A percentile compares a stretch with the other conserved stretches of the same genome.
These are phyloP conservation scores for Cardamine chenopodiifolia DNA, from an alignment of 345 rosid genomes.

Conservation along the genomic window DNA sequence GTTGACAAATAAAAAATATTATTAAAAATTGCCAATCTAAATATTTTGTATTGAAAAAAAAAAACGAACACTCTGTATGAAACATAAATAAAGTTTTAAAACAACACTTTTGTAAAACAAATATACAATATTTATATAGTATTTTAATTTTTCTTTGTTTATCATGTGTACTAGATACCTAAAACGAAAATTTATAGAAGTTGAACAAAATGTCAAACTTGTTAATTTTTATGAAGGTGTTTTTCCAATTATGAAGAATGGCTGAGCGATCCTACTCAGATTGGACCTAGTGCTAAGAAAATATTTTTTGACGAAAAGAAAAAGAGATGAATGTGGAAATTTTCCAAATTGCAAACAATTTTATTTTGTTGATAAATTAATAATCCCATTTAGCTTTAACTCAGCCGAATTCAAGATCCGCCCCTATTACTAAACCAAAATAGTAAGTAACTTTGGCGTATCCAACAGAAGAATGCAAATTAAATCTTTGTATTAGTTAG, in stretches of 20 bases:
- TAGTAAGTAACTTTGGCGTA: not conserved
- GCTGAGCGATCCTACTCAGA: too few species aligned
- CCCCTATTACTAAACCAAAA: not conserved
- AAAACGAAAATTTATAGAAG: too few species aligned
- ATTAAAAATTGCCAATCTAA: not conserved
- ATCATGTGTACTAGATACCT: too few species aligned
- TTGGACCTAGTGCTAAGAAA: too few species aligned
- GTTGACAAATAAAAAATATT: not conserved
- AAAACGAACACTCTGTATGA: too few species aligned
- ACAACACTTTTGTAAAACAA: too few species aligned
- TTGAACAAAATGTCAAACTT: not conserved
- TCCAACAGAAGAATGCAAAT: not conserved
- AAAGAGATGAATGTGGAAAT: not conserved
- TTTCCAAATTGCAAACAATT: not conserved
- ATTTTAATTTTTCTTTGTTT: too few species aligned
- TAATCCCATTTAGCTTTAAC: not conserved
- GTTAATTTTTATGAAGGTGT: not conserved
- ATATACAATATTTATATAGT: too few species aligned
- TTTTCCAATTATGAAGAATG: too few species aligned
- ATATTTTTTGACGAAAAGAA: not conserved
- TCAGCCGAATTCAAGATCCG: not conserved
- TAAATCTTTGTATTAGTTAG: slow-evolving; percentile 46
- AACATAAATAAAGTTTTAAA: too few species aligned
- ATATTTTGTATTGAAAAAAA: too few species aligned
- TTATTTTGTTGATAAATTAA: too few species aligned